These are phyloP conservation scores for Penicillium sp. DNA, from an alignment of 2,329 filamentous ascomycete species.

Conservation along the genomic window DNA sequence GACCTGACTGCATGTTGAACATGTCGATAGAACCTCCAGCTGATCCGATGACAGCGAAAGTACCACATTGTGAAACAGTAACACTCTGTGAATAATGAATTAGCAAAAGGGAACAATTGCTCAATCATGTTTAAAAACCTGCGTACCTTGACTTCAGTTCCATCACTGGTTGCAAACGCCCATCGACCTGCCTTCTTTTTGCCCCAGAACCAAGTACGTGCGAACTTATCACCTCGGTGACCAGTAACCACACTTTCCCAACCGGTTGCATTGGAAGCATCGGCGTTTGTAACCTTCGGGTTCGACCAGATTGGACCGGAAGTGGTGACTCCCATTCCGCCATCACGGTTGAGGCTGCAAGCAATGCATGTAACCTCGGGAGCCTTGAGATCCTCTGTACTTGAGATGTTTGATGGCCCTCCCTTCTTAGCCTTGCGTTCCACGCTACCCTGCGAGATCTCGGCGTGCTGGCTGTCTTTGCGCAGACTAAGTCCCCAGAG, in stretches of 20 bases:
- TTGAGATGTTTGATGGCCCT: constrained; percentile 20
- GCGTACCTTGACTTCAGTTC: constrained; percentile 64
- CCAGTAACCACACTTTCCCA: constrained; percentile 98
- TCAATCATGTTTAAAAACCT: background rate
- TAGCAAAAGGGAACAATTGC: constrained; percentile 2
- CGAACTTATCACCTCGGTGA: constrained; percentile 78
- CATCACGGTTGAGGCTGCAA: constrained; percentile 88
- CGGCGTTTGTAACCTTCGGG: constrained; percentile 61
- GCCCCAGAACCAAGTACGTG: constrained; percentile 97
- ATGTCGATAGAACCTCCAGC: constrained; percentile 81
- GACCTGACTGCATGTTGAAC: constrained; percentile 94
- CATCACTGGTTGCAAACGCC: constrained; percentile 84
- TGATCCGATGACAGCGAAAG: constrained; percentile 87
- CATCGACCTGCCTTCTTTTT: constrained; percentile 88
- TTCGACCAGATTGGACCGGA: constrained; percentile 84
- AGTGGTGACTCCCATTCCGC: constrained; percentile 81
- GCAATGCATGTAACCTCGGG: constrained; percentile 90
- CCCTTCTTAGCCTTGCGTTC: constrained; percentile 83
- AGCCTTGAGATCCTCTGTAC: constrained; percentile 64
- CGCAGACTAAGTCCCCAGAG: constrained; percentile 96
- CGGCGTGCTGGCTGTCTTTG: constrained; percentile 87
- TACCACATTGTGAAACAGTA: constrained; percentile 85
- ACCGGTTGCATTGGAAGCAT: constrained; percentile 76
- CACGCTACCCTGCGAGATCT: constrained; percentile 86
- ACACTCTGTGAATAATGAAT: constrained; percentile 60